These are phyloP conservation scores for Podospora tetraspora DNA, from an alignment of 495 filamentous ascomycete genomes.

Conservation along the genomic window DNA sequence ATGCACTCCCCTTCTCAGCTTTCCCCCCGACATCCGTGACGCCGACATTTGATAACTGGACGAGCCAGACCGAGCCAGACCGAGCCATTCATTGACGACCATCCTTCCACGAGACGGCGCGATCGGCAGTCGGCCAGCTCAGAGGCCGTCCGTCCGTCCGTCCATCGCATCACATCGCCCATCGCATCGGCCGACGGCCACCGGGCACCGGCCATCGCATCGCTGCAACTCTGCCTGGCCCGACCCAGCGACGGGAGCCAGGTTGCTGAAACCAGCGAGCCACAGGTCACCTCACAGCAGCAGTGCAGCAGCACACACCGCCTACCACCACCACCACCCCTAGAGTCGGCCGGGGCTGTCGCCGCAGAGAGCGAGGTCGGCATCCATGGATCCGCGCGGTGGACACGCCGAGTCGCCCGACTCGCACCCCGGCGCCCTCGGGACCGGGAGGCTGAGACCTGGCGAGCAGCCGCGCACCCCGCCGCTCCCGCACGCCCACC, in stretches of 20 bases:
- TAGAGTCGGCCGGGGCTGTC: neutral
- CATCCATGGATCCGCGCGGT: neutral
- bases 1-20: neutral
- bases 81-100: neutral
- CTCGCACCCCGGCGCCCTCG: neutral
- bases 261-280: neutral
- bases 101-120: neutral
- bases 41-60: conserved; percentile 8
- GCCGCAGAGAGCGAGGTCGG: neutral
- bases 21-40: conserved; percentile 12
- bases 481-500: neutral
- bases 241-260: no score
- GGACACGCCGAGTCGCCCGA: neutral
- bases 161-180: neutral
- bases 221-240: neutral
- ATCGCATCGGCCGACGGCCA: conserved; percentile 11
- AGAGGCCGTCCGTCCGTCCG: conserved; percentile 11
- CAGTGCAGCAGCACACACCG: neutral
- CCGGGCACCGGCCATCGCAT: neutral
- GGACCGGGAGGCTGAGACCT: neutral
- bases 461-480: neutral
- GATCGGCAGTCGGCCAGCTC: conserved; percentile 22
- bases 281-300: conserved; percentile 4
- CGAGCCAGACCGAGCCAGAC: neutral
- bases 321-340: neutral